These are phyloP conservation scores for Cerrena zonata DNA, from an alignment of 1,284 basidiomycete species.

Conservation along the genomic window DNA sequence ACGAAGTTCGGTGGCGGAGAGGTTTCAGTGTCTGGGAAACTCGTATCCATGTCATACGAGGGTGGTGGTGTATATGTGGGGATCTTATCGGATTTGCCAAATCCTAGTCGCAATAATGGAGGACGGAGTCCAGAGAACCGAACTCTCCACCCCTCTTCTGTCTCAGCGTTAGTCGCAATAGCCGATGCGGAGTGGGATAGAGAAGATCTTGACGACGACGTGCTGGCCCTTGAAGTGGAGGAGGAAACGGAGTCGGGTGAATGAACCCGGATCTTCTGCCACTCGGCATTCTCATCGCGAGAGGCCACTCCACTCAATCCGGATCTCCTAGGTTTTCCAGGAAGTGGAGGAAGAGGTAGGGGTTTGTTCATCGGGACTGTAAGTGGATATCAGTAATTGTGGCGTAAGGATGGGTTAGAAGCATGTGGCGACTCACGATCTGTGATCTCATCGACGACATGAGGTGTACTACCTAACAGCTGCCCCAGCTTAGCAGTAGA, in stretches of 20 bases:
- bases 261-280: background rate
- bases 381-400: background rate
- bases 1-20: conserved; percentile 31
- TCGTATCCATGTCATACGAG: background rate
- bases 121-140: conserved; percentile 11
- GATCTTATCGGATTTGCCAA: conserved; percentile 16
- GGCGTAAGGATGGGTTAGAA: background rate
- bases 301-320: background rate
- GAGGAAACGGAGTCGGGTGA: conserved; percentile 5
- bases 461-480: conserved; percentile 56
- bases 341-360: background rate
- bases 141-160: conserved; percentile 12
- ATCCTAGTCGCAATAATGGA: conserved; percentile 14
- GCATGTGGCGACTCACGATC: conserved; percentile 1
- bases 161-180: background rate
- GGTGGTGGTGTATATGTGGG: background rate
- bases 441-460: conserved; percentile 40
- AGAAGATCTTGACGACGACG: conserved; percentile 3
- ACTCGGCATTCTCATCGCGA: background rate
- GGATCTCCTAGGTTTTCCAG: conserved; percentile 1
- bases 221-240: conserved; percentile 12
- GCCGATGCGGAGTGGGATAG: background rate
- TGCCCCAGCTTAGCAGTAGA: conserved; percentile 57
- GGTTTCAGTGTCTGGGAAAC: conserved; percentile 1
- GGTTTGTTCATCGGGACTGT: background rate